Evolutionary conservation across 1,284 basidiomycete species (phyloP), one percentile per base, ranked within the genome.

Genomic region (Ustilago vetiveriae): DNA sequence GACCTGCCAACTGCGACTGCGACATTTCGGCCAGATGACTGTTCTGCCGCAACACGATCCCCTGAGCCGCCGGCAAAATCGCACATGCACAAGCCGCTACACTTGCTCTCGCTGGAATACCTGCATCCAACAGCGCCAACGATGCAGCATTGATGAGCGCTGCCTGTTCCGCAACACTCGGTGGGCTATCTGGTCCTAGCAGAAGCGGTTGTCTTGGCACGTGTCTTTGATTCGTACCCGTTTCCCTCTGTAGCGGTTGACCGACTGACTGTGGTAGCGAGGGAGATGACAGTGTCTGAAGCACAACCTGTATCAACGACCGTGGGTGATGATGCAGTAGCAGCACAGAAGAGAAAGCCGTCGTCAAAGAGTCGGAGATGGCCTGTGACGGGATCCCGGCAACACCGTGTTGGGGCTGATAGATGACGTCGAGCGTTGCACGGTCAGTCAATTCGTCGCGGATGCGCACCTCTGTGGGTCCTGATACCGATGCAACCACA

Each of bases 221-320:
- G 29, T 45, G 23, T 32, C 62, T 36, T 33, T 58, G 55, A 19
- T 47, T 57, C 27, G 58, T 22, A 6, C 46, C 29, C 2, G 67
- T 9, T 17, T 39, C 52, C 2, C 32, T 45, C 5, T 53, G 54
- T 0, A 54, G 17, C 4, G 53, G 35, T 9, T 64, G 40, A 10
- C 14, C 52, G 0, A 55, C 49, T 3, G 55, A 58, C 26, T 65
- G 58, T 13, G 51, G 71, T n/a, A 49, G 36, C 39, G 44, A 40
- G 24, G 86, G 86, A 79, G 85, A 83, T 4, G 79, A 88, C 23
- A 84, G 73, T 17, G 75, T 76, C 78, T 87, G 89, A 49, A 88
- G 87, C 17, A 88, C 88, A 42, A 86, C 79, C 69, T 90, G 90
- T 37, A 91, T 83, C 64, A 88, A 82, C 10, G 86, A 84, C 51